These are phyloP conservation scores for Boletus patriciae DNA, from an alignment of 768 basidiomycete species.

Conservation along the genomic window DNA sequence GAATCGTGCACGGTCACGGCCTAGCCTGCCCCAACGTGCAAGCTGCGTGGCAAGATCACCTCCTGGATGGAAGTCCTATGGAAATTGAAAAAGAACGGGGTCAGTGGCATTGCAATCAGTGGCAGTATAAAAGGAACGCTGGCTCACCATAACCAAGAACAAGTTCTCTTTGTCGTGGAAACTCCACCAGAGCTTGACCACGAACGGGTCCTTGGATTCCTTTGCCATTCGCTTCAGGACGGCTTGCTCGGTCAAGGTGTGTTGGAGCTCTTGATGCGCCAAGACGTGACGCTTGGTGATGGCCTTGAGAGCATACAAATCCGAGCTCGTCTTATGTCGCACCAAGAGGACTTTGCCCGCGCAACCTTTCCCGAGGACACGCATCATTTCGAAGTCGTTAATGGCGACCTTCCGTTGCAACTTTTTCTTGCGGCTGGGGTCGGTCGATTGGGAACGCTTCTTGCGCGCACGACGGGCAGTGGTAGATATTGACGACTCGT, in stretches of 20 bases:
- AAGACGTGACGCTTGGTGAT: slow-evolving; percentile 97
- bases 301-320: slow-evolving; percentile 92
- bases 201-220: slow-evolving; percentile 85
- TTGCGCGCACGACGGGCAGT: slow-evolving; percentile 48
- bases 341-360: slow-evolving; percentile 96
- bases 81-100: slow-evolving; percentile 13
- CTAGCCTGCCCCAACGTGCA: slow-evolving; percentile 91
- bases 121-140: slow-evolving; percentile 16
- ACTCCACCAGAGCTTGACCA: slow-evolving; percentile 94
- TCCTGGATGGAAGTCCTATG: slow-evolving; percentile 89
- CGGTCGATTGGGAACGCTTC: slow-evolving; percentile 52
- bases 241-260: slow-evolving; percentile 94
- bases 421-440: slow-evolving; percentile 54
- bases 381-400: slow-evolving; percentile 96
- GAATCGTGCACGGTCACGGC: slow-evolving; percentile 91
- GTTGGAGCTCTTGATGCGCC: slow-evolving; percentile 93
- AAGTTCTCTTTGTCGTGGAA: slow-evolving; percentile 98
- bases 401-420: slow-evolving; percentile 69
- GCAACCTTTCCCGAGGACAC: slow-evolving; percentile 95
- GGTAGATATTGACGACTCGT: slow-evolving; percentile 72
- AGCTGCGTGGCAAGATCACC: slow-evolving; percentile 98
- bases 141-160: slow-evolving; percentile 87
- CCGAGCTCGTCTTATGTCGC: slow-evolving; percentile 66
- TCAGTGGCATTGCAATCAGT: slow-evolving; percentile 9
- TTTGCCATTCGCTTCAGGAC: slow-evolving; percentile 94